phyloP scores from a whole-genome alignment of 2,329 filamentous ascomycete genomes.

The Pestalotiopsis sp. region DNA sequence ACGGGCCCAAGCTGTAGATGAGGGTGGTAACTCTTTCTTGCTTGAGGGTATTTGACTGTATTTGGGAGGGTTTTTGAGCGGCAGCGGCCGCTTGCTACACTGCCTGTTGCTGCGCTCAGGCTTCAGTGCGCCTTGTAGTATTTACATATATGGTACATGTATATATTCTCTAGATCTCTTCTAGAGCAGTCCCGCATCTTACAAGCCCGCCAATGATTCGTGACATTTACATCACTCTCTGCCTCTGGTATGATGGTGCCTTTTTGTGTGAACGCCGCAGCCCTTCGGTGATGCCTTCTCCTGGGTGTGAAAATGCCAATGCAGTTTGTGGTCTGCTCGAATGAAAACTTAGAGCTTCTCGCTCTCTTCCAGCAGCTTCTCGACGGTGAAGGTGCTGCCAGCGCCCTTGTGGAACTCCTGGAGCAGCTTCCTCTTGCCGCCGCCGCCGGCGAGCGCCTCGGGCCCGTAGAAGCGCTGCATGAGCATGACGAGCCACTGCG shows the following conservation, averaged over 20 bases:
- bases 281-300: not conserved
- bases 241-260: not conserved
- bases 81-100: not conserved
- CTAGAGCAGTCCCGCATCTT: not conserved
- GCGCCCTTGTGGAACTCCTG: slow-evolving; percentile 77
- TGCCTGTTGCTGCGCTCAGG: not conserved
- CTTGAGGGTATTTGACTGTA: not conserved
- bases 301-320: not conserved
- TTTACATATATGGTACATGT: slow-evolving; percentile 11
- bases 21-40: not conserved
- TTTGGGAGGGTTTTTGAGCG: not conserved
- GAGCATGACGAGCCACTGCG: slow-evolving; percentile 89
- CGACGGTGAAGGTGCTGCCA: slow-evolving; percentile 78
- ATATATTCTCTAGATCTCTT: not conserved
- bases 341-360: slow-evolving; percentile 66
- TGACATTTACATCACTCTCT: not conserved
- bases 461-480: slow-evolving; percentile 88
- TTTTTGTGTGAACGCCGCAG: not conserved
- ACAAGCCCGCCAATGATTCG: not conserved
- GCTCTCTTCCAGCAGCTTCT: slow-evolving; percentile 84
- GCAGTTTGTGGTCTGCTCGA: not conserved
- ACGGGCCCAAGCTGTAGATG: slow-evolving; percentile 29
- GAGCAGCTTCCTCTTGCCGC: slow-evolving; percentile 70
- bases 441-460: slow-evolving; percentile 56
- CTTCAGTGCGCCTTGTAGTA: not conserved